A percentile compares a stretch with the other conserved stretches of the same genome.
phyloP scores from a whole-genome alignment of 1,139 yeast species.

The Debaryomyces psychrophilus region DNA sequence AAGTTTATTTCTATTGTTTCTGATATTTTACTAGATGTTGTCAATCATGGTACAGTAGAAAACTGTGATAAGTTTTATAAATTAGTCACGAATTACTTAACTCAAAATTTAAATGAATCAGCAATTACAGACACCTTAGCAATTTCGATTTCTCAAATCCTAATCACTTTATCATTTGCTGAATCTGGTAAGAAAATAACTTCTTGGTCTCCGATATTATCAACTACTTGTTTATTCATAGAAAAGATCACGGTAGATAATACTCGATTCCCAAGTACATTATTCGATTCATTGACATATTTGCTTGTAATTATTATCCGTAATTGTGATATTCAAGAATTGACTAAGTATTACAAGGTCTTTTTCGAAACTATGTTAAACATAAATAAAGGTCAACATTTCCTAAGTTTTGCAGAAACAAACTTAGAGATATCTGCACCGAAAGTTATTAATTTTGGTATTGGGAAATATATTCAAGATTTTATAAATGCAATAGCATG shows the following conservation, averaged over 20 bases:
- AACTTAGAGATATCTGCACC: slow-evolving; percentile 46
- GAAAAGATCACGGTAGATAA: slow-evolving; percentile 12
- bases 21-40: slow-evolving; percentile 61
- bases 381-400: slow-evolving; percentile 37
- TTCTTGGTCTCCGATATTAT: slow-evolving; percentile 41
- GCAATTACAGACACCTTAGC: slow-evolving; percentile 15
- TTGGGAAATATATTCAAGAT: slow-evolving; percentile 50
- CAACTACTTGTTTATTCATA: slow-evolving; percentile 19
- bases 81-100: slow-evolving; percentile 33
- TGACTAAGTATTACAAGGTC: slow-evolving; percentile 52
- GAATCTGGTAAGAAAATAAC: slow-evolving; percentile 68
- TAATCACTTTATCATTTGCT: slow-evolving; percentile 56
- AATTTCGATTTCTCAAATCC: slow-evolving; percentile 31
- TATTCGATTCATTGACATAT: slow-evolving; percentile 40
- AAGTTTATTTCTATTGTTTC: slow-evolving; percentile 50
- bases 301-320: slow-evolving; percentile 55
- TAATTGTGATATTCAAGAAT: slow-evolving; percentile 56
- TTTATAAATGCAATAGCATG: slow-evolving; percentile 44
- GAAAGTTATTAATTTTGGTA: slow-evolving; percentile 51
- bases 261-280: slow-evolving; percentile 10
- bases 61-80: slow-evolving; percentile 53
- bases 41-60: slow-evolving; percentile 63
- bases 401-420: slow-evolving; percentile 54
- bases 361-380: slow-evolving; percentile 39
- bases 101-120: slow-evolving; percentile 16